These are phyloP conservation scores for Piper longum DNA, from an alignment of 164 flowering plant species.

Conservation along the genomic window DNA sequence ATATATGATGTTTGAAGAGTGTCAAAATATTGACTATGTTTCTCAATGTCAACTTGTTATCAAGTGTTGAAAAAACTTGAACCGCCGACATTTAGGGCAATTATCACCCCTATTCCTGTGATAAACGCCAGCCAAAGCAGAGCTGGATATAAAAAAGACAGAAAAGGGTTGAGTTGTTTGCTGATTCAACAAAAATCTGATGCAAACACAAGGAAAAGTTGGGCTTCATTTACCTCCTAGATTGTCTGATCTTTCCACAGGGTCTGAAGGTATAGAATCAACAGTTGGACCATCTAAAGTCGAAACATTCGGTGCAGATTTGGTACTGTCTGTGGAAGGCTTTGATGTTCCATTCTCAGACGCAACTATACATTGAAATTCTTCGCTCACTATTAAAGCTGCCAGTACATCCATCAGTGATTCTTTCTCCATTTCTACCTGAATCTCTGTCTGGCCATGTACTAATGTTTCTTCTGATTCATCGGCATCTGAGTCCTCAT, in stretches of 20 bases:
- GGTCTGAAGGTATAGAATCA: slow-evolving; percentile 18
- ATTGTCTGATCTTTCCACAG: slow-evolving; percentile 22
- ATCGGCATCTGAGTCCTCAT: slow-evolving; percentile 55
- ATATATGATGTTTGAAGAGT: neutral
- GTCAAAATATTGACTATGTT: neutral
- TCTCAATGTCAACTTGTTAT: neutral
- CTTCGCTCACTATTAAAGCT: slow-evolving; percentile 85
- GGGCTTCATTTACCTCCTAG: slow-evolving; percentile 20
- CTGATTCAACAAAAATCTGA: neutral
- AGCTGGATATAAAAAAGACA: slow-evolving; percentile 37
- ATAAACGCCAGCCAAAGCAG: slow-evolving; percentile 70
- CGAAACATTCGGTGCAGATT: slow-evolving; percentile 12
- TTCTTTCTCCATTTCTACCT: slow-evolving; percentile 37
- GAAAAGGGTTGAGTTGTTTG: neutral
- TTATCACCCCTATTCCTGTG: slow-evolving; percentile 47
- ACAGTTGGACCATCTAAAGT: slow-evolving; percentile 10
- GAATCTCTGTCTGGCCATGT: slow-evolving; percentile 9
- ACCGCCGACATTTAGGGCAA: slow-evolving; percentile 52
- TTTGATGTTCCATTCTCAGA: slow-evolving; percentile 49
- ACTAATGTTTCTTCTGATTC: slow-evolving; percentile 23
- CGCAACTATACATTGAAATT: slow-evolving; percentile 84
- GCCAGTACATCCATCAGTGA: slow-evolving; percentile 88
- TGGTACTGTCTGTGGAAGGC: slow-evolving; percentile 19
- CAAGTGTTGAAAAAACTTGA: slow-evolving; percentile 81
- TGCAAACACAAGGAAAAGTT: neutral